Base-by-base conservation (phyloP, 2,329 filamentous ascomycete genomes). In the Nannizzia gypsea region DNA sequence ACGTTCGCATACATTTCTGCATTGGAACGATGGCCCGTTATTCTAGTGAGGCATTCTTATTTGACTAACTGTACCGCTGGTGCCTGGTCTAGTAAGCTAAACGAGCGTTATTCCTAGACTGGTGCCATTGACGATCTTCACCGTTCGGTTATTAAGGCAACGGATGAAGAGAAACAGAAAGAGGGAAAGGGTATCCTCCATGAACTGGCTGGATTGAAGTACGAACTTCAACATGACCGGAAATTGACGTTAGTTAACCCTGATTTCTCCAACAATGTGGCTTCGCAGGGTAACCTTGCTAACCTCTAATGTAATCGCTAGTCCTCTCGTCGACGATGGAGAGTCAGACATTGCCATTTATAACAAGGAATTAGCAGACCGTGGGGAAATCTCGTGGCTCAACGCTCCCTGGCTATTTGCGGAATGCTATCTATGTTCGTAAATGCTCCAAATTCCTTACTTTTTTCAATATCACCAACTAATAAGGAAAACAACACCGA, bases 91-190 rank as follows among this genome's bases (percentile, higher is more conserved):
- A 20, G 34, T 36, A 6, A 24, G n/a, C 54, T 42, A 55, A 38
- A 4, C 13, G 13, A 13, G 8, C 5, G 15, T n/a, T 31, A 8
- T 4, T 28, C 57, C n/a, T 54, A 95, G 89, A 97, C 93, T 15
- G 84, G 90, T 71, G 89, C 87, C 60, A 93, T 99, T 68, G 92
- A 99, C 71, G 92, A 97, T 72, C 81, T 95, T n/a, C 90, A 95
- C 76, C 88, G 88, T 15, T 73, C 72, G 1, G 70, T 76, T 3
- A 68, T 66, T 26, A 65, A 71, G 36, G 68, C 74, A 38, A 83
- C 89, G 57, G 73, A 84, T 8, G 80, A 48, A 9, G 68, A 71
- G 6, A 87, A 87, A 69, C 74, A 80, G 36, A 81, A 82, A 24
- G 93, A 97, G 73, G 93, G 93, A 68, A 96, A 96, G 78, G 79